phyloP scores from a whole-genome alignment of 176 grass and related monocot genomes.

The Hordeum marinum region DNA sequence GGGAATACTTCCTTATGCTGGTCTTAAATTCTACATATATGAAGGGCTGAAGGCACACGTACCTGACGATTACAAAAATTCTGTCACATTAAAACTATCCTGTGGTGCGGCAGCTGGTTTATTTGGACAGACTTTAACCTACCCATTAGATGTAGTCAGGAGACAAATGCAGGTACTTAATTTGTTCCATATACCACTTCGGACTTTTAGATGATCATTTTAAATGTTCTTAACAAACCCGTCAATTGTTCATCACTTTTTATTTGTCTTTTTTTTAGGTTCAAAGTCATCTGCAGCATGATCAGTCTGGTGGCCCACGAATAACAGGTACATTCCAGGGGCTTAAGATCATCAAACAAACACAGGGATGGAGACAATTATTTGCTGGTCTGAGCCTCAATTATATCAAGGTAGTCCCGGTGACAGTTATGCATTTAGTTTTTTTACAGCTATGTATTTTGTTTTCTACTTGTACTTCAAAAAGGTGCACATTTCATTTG shows the following conservation, averaged over 20 bases:
- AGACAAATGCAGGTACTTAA: conserved; percentile 89
- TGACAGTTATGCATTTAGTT: background rate
- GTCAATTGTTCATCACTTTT: background rate
- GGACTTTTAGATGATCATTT: background rate
- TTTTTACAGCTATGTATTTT: background rate
- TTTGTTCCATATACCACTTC: background rate
- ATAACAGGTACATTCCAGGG: conserved; percentile 68
- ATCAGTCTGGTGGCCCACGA: conserved; percentile 31
- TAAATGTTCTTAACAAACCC: background rate
- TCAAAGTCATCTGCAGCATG: conserved; percentile 45
- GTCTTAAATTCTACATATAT: conserved; percentile 99
- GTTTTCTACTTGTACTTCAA: background rate
- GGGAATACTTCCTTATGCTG: conserved; percentile 96
- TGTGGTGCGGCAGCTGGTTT: conserved; percentile 96
- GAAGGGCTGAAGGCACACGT: conserved; percentile 82
- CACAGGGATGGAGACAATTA: conserved; percentile 69
- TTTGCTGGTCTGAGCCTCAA: conserved; percentile 87
- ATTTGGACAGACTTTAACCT: conserved; percentile 95
- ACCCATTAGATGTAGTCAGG: conserved; percentile 95
- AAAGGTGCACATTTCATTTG: background rate
- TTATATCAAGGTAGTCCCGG: conserved; percentile 62
- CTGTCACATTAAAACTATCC: conserved; percentile 66
- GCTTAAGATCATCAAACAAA: conserved; percentile 43
- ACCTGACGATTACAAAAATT: conserved; percentile 86
- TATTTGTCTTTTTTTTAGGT: conserved; percentile 21